Percentiles rank a stretch among this genome's conserved stretches.
Conservation (phyloP, 2,329 filamentous ascomycete genomes). For the Paraconiothyrium brasiliense region DNA sequence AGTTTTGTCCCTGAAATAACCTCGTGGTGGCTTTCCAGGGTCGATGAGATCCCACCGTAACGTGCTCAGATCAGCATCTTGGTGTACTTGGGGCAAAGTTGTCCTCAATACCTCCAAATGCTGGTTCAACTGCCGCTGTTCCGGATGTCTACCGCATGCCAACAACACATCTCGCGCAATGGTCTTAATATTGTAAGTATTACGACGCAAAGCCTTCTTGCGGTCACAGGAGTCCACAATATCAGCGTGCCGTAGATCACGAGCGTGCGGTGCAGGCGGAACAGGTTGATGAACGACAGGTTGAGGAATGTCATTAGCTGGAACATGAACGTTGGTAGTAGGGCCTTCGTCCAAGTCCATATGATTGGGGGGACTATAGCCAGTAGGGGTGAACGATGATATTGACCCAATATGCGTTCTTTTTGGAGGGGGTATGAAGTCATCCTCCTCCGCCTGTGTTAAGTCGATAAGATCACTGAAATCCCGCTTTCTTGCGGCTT, state of each 20-base stretch:
- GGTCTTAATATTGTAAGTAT: constrained; percentile 67
- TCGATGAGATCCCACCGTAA: constrained; percentile 71
- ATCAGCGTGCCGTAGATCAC: constrained; percentile 28
- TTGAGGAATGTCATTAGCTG: constrained; percentile 23
- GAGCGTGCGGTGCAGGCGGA: constrained; percentile 19
- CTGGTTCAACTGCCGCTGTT: constrained; percentile 66
- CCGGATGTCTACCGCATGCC: constrained; percentile 68
- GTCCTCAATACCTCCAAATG: constrained; percentile 63
- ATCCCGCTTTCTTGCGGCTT: constrained; percentile 64
- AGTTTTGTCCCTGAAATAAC: constrained; percentile 40
- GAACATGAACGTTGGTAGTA: constrained; percentile 35
- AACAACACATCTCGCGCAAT: constrained; percentile 72
- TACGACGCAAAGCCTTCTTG: constrained; percentile 58
- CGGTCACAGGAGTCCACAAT: constrained; percentile 59
- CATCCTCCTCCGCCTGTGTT: constrained; percentile 57
- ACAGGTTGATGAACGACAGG: constrained; percentile 14
- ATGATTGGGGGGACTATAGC: constrained; percentile 20
- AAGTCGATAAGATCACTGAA: constrained; percentile 65
- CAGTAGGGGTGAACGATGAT: constrained; percentile 24
- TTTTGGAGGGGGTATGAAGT: constrained; percentile 49
- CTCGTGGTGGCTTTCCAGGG: constrained; percentile 58
- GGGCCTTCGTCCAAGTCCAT: constrained; percentile 27
- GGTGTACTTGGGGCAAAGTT: constrained; percentile 55
- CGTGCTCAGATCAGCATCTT: constrained; percentile 63
- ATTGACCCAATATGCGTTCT: constrained; percentile 28